phyloP scores from a whole-genome alignment of 2,329 filamentous ascomycete species.

The Colletotrichum tabaci region DNA sequence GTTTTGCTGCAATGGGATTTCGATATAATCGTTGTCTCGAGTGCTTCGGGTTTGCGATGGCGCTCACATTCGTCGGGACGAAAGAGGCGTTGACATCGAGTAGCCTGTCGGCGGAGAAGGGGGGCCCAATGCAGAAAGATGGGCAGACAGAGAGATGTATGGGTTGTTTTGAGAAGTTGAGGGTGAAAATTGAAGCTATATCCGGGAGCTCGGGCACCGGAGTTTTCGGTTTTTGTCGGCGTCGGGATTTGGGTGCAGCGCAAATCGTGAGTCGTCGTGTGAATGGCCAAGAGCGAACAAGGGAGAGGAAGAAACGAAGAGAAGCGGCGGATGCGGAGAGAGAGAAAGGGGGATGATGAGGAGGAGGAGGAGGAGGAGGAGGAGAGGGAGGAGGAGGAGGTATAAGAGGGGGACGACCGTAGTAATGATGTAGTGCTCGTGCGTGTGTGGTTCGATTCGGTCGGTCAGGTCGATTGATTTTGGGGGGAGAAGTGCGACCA shows the following conservation, averaged over 20 bases:
- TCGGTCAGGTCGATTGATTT: slow-evolving; percentile 36
- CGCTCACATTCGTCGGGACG: slow-evolving; percentile 34
- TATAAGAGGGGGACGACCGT: slow-evolving; percentile 11
- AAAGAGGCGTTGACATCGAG: slow-evolving; percentile 32
- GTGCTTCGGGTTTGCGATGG: slow-evolving; percentile 14
- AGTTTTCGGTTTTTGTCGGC: slow-evolving; percentile 19
- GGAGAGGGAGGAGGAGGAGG: slow-evolving; percentile 11
- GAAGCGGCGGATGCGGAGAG: neutral
- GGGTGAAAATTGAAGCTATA: slow-evolving; percentile 26
- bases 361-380: slow-evolving; percentile 8
- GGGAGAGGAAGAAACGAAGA: neutral
- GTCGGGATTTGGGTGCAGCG: slow-evolving; percentile 17
- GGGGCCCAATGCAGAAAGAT: slow-evolving; percentile 8
- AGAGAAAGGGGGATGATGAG: slow-evolving; percentile 12
- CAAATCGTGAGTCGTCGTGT: neutral
- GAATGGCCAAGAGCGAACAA: neutral
- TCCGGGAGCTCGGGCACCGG: slow-evolving; percentile 33
- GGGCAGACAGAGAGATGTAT: neutral
- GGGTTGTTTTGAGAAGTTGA: slow-evolving; percentile 5
- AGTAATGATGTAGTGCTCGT: slow-evolving; percentile 40
- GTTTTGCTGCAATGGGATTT: neutral
- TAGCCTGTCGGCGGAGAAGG: slow-evolving; percentile 14
- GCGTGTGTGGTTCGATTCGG: slow-evolving; percentile 37
- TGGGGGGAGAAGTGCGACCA: slow-evolving; percentile 35
- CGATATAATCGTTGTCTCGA: neutral